phyloP scores from a whole-genome alignment of 1,284 basidiomycete genomes.

The Leccinum pseudoinsigne region DNA sequence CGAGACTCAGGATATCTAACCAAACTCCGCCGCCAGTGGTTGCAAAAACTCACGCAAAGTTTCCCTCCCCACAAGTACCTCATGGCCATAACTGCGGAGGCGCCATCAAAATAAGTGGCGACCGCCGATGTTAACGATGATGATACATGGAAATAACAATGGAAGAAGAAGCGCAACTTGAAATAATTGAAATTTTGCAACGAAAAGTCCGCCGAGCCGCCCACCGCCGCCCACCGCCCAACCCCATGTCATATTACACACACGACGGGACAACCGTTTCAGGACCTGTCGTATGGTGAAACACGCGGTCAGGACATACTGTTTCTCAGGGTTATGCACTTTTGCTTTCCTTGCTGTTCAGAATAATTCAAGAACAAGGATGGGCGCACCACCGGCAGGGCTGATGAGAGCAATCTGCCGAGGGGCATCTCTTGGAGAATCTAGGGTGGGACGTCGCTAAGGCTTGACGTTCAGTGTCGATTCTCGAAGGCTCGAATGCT shows the following conservation, averaged over 20 bases:
- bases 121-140: slow-evolving; percentile 1
- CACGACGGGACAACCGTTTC: slow-evolving; percentile 12
- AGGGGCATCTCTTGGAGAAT: background rate
- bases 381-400: background rate
- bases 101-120: background rate
- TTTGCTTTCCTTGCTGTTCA: background rate
- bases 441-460: slow-evolving; percentile 3
- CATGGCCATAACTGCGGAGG: background rate
- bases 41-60: background rate
- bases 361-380: background rate
- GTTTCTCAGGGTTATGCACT: slow-evolving; percentile 6
- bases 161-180: slow-evolving; percentile 13
- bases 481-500: background rate
- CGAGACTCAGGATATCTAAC: background rate
- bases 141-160: background rate
- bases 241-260: background rate
- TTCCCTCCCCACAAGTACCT: background rate
- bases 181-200: background rate
- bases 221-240: background rate
- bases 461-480: background rate
- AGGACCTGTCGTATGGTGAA: slow-evolving; percentile 10
- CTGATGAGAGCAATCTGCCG: background rate
- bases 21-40: background rate
- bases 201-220: slow-evolving; percentile 1
- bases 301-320: slow-evolving; percentile 7